These are phyloP conservation scores for Lactifluus echinatus DNA, from an alignment of 768 basidiomycete genomes.

Conservation along the genomic window DNA sequence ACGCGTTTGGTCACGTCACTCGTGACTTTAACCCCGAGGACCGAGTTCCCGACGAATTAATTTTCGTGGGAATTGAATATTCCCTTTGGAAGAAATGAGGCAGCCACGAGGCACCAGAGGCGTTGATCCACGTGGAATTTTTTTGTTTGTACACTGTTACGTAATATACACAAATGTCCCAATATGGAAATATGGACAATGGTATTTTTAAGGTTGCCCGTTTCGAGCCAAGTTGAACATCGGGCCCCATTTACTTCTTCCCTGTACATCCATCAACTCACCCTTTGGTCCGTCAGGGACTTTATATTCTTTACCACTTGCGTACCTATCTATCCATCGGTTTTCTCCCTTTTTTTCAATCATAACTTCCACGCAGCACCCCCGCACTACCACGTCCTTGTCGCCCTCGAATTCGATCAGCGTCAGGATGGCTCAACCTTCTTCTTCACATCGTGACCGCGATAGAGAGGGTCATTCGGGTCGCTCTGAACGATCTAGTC, in stretches of 20 bases:
- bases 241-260: slow-evolving; percentile 21
- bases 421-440: slow-evolving; percentile 85
- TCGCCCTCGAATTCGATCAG: slow-evolving; percentile 58
- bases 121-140: slow-evolving; percentile 22
- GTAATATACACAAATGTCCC: slow-evolving; percentile 19
- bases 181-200: slow-evolving; percentile 24
- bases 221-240: slow-evolving; percentile 26
- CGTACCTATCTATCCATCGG: neutral
- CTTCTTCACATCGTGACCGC: slow-evolving; percentile 63
- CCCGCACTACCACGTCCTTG: slow-evolving; percentile 57
- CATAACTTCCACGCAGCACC: slow-evolving; percentile 61
- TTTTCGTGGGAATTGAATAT: slow-evolving; percentile 12
- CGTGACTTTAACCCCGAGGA: neutral
- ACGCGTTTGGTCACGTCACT: slow-evolving; percentile 11
- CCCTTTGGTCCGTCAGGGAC: slow-evolving; percentile 22
- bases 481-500: slow-evolving; percentile 48
- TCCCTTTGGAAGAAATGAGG: slow-evolving; percentile 19
- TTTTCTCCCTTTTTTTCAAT: slow-evolving; percentile 24
- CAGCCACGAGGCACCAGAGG: slow-evolving; percentile 12
- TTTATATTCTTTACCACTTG: slow-evolving; percentile 8
- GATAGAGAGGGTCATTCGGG: slow-evolving; percentile 45
- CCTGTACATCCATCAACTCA: slow-evolving; percentile 22
- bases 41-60: neutral
- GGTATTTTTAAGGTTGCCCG: slow-evolving; percentile 15
- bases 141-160: slow-evolving; percentile 24